Evolutionary conservation across 805 yeast species (phyloP).

Genomic region (Sporopachydermia lactativora): DNA sequence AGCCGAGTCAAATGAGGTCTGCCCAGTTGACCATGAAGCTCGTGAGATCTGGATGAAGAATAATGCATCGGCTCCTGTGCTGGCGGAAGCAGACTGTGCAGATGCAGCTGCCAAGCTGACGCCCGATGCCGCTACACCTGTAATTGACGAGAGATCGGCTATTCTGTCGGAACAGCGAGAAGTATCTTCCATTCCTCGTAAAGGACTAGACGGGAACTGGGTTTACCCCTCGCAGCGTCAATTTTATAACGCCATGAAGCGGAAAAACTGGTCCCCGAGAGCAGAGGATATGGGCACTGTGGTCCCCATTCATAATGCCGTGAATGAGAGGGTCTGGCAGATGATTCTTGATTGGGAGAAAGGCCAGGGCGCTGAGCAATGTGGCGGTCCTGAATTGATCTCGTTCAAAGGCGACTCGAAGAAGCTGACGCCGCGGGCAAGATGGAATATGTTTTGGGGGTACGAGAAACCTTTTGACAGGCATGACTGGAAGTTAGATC

Average conservation of each 20-base stretch:
- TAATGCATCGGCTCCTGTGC: conserved; percentile 2
- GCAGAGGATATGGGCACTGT: conserved; percentile 77
- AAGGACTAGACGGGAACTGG: conserved; percentile 63
- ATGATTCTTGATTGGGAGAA: conserved; percentile 77
- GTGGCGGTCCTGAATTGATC: conserved; percentile 79
- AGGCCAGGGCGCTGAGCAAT: conserved; percentile 36
- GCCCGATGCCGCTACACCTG: background rate
- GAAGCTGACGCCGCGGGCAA: conserved; percentile 80
- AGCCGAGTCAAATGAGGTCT: conserved; percentile 22
- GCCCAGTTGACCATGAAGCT: conserved; percentile 61
- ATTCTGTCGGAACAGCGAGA: conserved; percentile 61
- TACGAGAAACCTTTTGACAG: conserved; percentile 80
- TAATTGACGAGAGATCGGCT: conserved; percentile 9
- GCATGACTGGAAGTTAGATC: conserved; percentile 83
- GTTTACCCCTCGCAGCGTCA: conserved; percentile 92
- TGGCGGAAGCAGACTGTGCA: background rate
- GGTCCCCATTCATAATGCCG: conserved; percentile 89
- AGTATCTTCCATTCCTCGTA: conserved; percentile 71
- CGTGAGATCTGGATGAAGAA: conserved; percentile 42
- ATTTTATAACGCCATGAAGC: conserved; percentile 84
- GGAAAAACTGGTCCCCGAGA: conserved; percentile 79
- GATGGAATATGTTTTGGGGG: conserved; percentile 48
- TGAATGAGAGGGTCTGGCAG: conserved; percentile 86
- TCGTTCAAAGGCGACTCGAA: conserved; percentile 83
- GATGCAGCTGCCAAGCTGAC: background rate